Evolutionary conservation across 345 rosid genomes (phyloP).

Genomic region (Eucalyptus marginata): DNA sequence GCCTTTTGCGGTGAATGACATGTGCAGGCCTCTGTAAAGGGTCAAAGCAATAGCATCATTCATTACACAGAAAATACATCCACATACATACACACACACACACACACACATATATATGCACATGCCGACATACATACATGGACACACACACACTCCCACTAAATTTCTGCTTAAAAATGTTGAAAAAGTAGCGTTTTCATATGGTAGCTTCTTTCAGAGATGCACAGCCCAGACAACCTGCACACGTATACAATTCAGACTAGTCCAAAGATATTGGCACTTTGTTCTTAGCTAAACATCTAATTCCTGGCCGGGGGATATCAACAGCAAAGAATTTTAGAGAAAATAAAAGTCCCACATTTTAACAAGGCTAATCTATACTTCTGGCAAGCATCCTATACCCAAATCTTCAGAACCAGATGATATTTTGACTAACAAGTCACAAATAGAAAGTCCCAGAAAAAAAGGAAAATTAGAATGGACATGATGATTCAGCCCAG

Average conservation of each 20-base stretch:
- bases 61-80: neutral
- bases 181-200: neutral
- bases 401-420: neutral
- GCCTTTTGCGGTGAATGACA: conserved; percentile 57
- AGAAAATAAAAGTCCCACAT: neutral
- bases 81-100: fast-evolving
- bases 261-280: neutral
- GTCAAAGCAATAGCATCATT: neutral
- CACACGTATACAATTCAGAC: neutral
- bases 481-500: neutral
- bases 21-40: conserved; percentile 62
- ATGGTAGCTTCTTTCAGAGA: neutral
- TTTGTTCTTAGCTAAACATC: neutral
- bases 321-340: neutral
- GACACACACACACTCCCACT: neutral
- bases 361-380: neutral
- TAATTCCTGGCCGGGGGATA: neutral
- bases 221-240: neutral
- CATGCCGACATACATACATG: no score
- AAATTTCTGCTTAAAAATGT: neutral
- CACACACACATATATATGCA: no score
- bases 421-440: neutral
- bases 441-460: neutral
- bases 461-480: neutral
- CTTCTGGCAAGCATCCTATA: neutral